Base-by-base conservation (phyloP, 192 early-diverging fungal species). In the Coemansia sp. region DNA sequence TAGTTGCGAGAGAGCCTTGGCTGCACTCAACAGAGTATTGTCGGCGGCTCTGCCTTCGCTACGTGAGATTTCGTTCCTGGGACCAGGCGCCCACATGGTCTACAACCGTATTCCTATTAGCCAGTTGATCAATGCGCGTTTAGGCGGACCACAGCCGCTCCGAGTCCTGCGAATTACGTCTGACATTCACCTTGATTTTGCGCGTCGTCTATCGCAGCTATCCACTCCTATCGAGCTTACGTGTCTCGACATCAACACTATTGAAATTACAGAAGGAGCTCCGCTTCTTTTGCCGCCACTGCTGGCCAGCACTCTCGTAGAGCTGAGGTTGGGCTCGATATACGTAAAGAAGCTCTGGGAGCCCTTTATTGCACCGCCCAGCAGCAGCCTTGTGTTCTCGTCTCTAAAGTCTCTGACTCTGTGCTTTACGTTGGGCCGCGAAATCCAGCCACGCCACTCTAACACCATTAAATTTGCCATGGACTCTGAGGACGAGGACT, bases 21-120 rank as follows among this genome's bases (percentile, higher is more conserved):
- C 27, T 27, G 27, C 27, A 27, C 27, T 27, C 27, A 27, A 27
- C 27, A 27, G 27, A 27, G 27, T 27, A 27, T 27, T 27, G 27
- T 27, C 27, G 27, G 27, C 27, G 27, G 27, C 27, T 27, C 27
- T 27, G 27, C 27, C 27, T 27, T 27, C 27, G 27, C 27, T 27
- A 27, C 55, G 33, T 2, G 40, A 70, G 11, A 67, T 76, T 12
- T 15, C 20, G 9, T 71, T 65, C 20, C 16, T 16, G 3, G 74
- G 70, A 16, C 16, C 70, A 13, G 40, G 22, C 49, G 41, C 64
- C 47, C 10, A 27, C 11, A 6, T 44, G 13, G 38, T 27, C 6
- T 67, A 71, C 62, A 10, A 24, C 8, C 22, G 38, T 15, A 55
- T 70, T 47, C 47, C 60, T 7, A 58, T 71, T 6, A n/a, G 55